These are phyloP conservation scores for Baeospora myosura DNA, from an alignment of 1,284 basidiomycete genomes.

Conservation along the genomic window DNA sequence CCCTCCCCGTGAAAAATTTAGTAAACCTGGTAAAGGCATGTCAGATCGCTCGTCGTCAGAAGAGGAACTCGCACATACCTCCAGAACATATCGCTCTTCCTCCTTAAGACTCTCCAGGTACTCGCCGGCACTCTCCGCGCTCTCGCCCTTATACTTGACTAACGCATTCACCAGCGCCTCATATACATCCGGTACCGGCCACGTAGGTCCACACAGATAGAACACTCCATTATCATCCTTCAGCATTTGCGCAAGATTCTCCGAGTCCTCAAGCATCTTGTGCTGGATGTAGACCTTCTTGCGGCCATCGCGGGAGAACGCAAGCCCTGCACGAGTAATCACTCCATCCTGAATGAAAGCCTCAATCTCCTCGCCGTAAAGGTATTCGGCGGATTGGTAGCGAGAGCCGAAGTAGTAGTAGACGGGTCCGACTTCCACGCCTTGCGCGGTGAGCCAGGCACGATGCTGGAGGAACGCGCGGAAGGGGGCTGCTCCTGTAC, in stretches of 20 bases:
- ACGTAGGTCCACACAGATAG: slow-evolving; percentile 96
- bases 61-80: no score
- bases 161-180: slow-evolving; percentile 84
- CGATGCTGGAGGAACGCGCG: slow-evolving; percentile 96
- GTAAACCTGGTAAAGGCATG: no score
- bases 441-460: slow-evolving; percentile 73
- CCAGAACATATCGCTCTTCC: slow-evolving; percentile 94
- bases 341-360: slow-evolving; percentile 77
- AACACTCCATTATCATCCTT: slow-evolving; percentile 74
- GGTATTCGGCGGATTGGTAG: slow-evolving; percentile 89
- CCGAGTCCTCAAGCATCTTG: slow-evolving; percentile 90
- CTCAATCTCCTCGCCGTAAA: slow-evolving; percentile 92
- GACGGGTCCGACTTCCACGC: slow-evolving; percentile 79
- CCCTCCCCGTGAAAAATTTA: no score
- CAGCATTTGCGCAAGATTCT: slow-evolving; percentile 70
- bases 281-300: slow-evolving; percentile 98
- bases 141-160: slow-evolving; percentile 63
- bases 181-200: slow-evolving; percentile 97
- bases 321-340: slow-evolving; percentile 85
- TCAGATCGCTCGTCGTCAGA: no score
- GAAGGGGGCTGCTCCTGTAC: slow-evolving; percentile 97
- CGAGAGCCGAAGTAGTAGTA: slow-evolving; percentile 99
- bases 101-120: slow-evolving; percentile 92
- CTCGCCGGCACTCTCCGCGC: slow-evolving; percentile 65
- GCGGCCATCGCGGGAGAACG: slow-evolving; percentile 91